phyloP scores from a whole-genome alignment of 2,329 filamentous ascomycete species.

The Dothidotthia symphoricarpi region DNA sequence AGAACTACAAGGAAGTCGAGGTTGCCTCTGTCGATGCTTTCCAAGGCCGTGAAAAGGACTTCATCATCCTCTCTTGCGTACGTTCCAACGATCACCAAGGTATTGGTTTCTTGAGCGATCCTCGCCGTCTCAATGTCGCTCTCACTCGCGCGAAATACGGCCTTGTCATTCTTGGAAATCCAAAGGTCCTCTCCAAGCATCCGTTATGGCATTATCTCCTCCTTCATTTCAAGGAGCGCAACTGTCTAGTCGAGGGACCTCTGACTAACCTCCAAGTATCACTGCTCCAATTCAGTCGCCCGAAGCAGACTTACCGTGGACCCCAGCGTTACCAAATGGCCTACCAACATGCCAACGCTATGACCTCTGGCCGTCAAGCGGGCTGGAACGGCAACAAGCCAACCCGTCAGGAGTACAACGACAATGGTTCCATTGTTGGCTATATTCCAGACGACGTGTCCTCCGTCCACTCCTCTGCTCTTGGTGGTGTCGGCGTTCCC shows the following conservation, averaged over 20 bases:
- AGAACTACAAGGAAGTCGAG: slow-evolving; percentile 97
- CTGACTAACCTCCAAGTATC: slow-evolving; percentile 95
- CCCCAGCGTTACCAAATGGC: slow-evolving; percentile 85
- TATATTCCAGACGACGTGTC: slow-evolving; percentile 98
- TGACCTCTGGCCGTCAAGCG: slow-evolving; percentile 49
- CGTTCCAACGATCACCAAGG: slow-evolving; percentile 98
- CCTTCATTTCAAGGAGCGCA: slow-evolving; percentile 93
- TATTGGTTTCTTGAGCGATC: slow-evolving; percentile 97
- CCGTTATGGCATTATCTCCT: slow-evolving; percentile 96
- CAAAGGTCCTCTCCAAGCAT: slow-evolving; percentile 95
- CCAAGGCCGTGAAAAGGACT: slow-evolving; percentile 98
- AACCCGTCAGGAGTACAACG: slow-evolving; percentile 56
- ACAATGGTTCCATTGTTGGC: slow-evolving; percentile 85
- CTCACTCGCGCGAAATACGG: slow-evolving; percentile 96
- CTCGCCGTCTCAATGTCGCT: slow-evolving; percentile 93
- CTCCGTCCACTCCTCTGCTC: slow-evolving; percentile 86
- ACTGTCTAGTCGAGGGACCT: slow-evolving; percentile 93
- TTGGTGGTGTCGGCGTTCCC: slow-evolving; percentile 78
- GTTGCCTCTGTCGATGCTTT: slow-evolving; percentile 98
- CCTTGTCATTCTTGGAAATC: slow-evolving; percentile 93
- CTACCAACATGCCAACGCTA: slow-evolving; percentile 64
- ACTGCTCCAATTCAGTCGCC: slow-evolving; percentile 88
- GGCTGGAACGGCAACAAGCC: slow-evolving; percentile 52
- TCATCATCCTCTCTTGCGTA: slow-evolving; percentile 95
- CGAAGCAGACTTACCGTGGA: slow-evolving; percentile 86